A percentile compares a stretch with the other conserved stretches of the same genome.
Evolutionary conservation across 305 asterid species (phyloP).

Genomic region (Fraxinus albicans): DNA sequence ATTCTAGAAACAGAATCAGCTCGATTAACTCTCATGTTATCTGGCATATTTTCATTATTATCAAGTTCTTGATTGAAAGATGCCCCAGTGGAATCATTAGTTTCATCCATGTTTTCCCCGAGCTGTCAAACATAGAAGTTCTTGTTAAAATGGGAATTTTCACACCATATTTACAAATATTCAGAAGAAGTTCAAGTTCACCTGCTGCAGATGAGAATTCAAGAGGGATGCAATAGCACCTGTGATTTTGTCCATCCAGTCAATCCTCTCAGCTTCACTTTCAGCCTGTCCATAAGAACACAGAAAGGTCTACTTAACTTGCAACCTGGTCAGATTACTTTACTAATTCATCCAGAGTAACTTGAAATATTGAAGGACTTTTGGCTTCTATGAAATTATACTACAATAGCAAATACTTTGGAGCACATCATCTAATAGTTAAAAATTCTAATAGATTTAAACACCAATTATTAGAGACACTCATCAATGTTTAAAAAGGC

Average conservation of each 20-base stretch:
- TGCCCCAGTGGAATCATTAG: slow-evolving; percentile 36
- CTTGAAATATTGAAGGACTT: background rate
- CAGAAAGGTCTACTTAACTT: slow-evolving; percentile 15
- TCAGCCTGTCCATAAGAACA: slow-evolving; percentile 68
- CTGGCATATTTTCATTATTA: slow-evolving; percentile 40
- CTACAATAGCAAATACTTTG: background rate
- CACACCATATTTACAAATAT: background rate
- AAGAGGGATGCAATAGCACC: slow-evolving; percentile 84
- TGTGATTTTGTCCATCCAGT: slow-evolving; percentile 94
- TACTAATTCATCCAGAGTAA: background rate
- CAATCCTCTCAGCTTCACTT: slow-evolving; percentile 89
- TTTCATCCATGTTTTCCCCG: slow-evolving; percentile 32
- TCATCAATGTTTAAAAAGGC: background rate
- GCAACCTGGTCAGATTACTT: slow-evolving; percentile 10
- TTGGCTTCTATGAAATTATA: background rate
- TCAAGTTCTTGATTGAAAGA: slow-evolving; percentile 41
- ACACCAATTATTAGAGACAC: background rate
- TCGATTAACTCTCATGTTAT: slow-evolving; percentile 42
- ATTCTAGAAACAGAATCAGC: slow-evolving; percentile 68
- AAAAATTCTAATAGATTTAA: background rate
- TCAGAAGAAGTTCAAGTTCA: slow-evolving; percentile 25
- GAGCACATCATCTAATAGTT: background rate
- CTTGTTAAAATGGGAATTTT: slow-evolving; percentile 21
- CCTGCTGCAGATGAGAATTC: slow-evolving; percentile 91
- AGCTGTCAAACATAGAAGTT: slow-evolving; percentile 50